Conservation (phyloP, 75 land plant species). For the Picea glauca region DNA sequence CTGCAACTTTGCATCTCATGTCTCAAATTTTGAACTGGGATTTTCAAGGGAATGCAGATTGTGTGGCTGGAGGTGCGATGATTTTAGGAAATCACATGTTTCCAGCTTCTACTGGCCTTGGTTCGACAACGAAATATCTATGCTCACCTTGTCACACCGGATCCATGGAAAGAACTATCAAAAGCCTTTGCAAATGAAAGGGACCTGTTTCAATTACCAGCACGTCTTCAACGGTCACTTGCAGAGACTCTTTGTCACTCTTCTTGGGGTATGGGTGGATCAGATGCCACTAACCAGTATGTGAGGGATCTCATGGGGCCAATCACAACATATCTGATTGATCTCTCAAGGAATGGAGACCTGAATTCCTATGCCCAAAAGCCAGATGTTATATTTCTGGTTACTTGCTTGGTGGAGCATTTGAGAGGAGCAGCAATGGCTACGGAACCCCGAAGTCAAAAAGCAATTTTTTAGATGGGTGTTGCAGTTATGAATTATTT, state of each 20-base stretch:
- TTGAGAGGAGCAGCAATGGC: slow-evolving; percentile 90
- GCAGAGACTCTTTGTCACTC: too few relatives aligned
- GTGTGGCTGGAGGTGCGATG: slow-evolving; percentile 18
- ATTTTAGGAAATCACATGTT: too few relatives aligned
- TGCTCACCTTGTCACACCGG: too few relatives aligned
- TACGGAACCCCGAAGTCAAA: slow-evolving; percentile 83
- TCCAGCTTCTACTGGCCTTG: too few relatives aligned
- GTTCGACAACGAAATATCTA: too few relatives aligned
- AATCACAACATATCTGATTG: slow-evolving; percentile 46
- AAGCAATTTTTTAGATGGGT: slow-evolving; percentile 82
- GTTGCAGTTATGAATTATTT: slow-evolving; percentile 69
- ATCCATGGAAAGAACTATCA: too few relatives aligned
- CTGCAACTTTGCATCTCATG: slow-evolving; percentile 78
- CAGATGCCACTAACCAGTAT: slow-evolving; percentile 82
- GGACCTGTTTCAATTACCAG: too few relatives aligned
- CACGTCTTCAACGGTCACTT: too few relatives aligned
- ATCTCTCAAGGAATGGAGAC: slow-evolving; percentile 57
- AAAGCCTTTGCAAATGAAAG: too few relatives aligned
- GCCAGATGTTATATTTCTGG: slow-evolving; percentile 74
- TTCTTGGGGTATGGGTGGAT: slow-evolving; percentile 21
- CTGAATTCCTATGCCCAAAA: slow-evolving; percentile 62
- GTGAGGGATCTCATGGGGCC: slow-evolving; percentile 71
- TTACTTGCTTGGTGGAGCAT: slow-evolving; percentile 66
- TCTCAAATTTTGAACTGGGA: slow-evolving; percentile 94
- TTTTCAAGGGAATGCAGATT: slow-evolving; percentile 37